Evolutionary conservation across 2,329 filamentous ascomycete species (phyloP).

Genomic region (Ramularia collo-cygni): DNA sequence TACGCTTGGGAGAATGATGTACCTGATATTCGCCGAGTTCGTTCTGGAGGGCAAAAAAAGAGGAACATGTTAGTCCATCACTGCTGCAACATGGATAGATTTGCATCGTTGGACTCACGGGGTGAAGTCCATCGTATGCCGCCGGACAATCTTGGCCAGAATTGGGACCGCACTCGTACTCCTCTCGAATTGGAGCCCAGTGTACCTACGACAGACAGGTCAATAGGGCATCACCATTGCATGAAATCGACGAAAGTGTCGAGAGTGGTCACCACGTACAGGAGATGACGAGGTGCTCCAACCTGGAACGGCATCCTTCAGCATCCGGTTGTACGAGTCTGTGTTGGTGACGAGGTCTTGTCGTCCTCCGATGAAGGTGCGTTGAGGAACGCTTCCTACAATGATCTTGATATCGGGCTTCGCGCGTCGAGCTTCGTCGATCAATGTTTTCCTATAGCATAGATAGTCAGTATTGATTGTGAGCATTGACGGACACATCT

Average conservation of each 20-base stretch:
- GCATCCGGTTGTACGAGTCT: slow-evolving; percentile 4
- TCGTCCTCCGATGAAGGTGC: slow-evolving; percentile 8
- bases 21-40: slow-evolving; percentile 35
- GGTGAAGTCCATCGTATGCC: slow-evolving; percentile 38
- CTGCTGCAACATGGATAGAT: too few species aligned
- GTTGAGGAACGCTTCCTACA: neutral
- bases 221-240: too few species aligned
- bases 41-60: too few species aligned
- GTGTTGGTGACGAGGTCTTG: slow-evolving; percentile 9
- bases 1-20: too few species aligned
- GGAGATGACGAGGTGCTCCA: neutral
- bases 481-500: too few species aligned
- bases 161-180: neutral
- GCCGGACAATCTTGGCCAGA: slow-evolving; percentile 6
- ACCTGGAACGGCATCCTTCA: neutral
- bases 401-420: neutral
- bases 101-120: too few species aligned
- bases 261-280: neutral
- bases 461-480: too few species aligned
- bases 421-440: neutral
- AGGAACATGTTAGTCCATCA: too few species aligned
- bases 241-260: neutral
- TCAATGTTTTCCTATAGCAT: too few species aligned
- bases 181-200: slow-evolving; percentile 3
- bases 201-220: neutral